phyloP scores from a whole-genome alignment of 768 basidiomycete genomes.

The Suillus variegatus region DNA sequence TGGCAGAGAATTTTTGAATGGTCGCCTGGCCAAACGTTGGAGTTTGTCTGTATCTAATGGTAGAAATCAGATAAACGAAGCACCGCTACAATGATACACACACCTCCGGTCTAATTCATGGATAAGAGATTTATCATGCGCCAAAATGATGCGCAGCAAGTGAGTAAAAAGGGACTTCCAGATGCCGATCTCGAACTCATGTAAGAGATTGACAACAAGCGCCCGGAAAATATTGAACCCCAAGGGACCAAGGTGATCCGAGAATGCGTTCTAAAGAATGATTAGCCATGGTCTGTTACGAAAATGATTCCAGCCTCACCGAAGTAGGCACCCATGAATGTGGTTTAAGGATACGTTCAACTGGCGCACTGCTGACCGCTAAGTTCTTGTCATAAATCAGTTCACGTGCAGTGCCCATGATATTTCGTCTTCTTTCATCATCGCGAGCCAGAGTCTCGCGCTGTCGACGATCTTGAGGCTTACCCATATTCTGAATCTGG shows the following conservation, averaged over 20 bases:
- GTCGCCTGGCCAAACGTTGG: conserved; percentile 33
- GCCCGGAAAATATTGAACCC: background rate
- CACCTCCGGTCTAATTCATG: background rate
- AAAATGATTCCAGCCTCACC: background rate
- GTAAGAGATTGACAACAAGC: background rate
- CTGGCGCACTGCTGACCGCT: no score
- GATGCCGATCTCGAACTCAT: background rate
- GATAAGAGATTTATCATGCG: background rate
- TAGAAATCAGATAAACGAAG: no score
- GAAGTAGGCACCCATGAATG: background rate
- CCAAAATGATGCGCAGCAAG: background rate
- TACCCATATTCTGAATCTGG: conserved; percentile 17
- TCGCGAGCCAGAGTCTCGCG: no score
- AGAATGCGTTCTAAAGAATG: background rate
- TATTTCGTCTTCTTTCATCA: no score
- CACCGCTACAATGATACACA: no score
- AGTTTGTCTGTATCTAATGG: no score
- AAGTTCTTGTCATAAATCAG: no score
- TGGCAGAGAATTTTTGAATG: conserved; percentile 31
- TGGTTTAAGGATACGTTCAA: background rate
- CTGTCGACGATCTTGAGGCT: background rate
- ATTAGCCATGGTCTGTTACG: background rate
- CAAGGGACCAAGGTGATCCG: background rate
- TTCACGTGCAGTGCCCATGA: no score
- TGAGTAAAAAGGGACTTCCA: background rate